phyloP scores from a whole-genome alignment of 495 filamentous ascomycete species.

The Penicillium verhagenii region DNA sequence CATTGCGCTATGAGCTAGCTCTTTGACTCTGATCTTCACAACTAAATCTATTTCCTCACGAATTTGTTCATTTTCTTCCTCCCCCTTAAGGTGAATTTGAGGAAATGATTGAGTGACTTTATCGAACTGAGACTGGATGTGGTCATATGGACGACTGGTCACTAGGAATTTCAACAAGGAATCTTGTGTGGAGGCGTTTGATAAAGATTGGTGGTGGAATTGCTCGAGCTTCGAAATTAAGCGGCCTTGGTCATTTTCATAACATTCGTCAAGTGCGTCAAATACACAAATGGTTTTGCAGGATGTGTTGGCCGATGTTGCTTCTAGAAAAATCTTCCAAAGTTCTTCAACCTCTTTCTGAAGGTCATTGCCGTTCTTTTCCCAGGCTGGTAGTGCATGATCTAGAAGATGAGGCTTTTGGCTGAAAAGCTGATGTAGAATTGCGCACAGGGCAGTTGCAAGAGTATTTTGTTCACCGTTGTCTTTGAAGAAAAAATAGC shows the following conservation, averaged over 20 bases:
- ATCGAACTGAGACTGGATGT: constrained; percentile 31
- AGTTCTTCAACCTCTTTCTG: constrained; percentile 24
- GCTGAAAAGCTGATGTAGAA: constrained; percentile 43
- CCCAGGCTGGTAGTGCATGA: constrained; percentile 25
- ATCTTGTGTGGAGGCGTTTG: not conserved
- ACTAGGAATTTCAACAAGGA: constrained; percentile 39
- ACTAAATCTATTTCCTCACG: constrained; percentile 38
- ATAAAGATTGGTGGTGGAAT: not conserved
- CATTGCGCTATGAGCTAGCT: constrained; percentile 15
- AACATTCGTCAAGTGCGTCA: constrained; percentile 46
- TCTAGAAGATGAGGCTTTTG: constrained; percentile 24
- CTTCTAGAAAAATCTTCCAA: constrained; percentile 32
- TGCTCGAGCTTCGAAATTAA: constrained; percentile 24
- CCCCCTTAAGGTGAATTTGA: constrained; percentile 33
- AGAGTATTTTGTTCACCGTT: constrained; percentile 33
- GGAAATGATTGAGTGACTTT: constrained; percentile 16
- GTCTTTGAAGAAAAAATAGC: constrained; percentile 51
- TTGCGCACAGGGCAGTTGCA: constrained; percentile 31
- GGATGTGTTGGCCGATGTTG: constrained; percentile 12
- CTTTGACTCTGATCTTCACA: constrained; percentile 25
- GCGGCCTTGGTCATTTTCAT: constrained; percentile 10
- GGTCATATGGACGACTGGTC: constrained; percentile 42
- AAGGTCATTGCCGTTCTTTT: constrained; percentile 24
- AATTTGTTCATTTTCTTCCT: constrained; percentile 35
- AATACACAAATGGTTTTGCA: constrained; percentile 34